Evolutionary conservation across 2,329 filamentous ascomycete species (phyloP).

Genomic region (Trichoderma sp.): DNA sequence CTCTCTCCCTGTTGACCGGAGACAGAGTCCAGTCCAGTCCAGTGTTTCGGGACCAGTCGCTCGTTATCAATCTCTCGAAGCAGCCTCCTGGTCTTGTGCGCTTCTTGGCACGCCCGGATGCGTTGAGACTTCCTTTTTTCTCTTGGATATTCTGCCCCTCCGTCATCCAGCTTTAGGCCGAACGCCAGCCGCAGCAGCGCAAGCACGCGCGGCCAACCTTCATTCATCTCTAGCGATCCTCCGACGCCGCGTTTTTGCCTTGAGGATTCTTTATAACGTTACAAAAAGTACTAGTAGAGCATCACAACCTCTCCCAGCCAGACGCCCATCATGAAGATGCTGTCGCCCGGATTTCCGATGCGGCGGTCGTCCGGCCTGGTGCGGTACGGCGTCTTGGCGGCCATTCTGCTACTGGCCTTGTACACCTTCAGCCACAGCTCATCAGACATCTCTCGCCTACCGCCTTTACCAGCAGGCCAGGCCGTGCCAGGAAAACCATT

Average conservation of each 20-base stretch:
- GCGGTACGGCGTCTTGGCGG: slow-evolving; percentile 40
- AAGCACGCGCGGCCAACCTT: slow-evolving; percentile 10
- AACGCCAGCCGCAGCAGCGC: neutral
- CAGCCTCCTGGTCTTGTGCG: neutral
- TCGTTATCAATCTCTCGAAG: slow-evolving; percentile 3
- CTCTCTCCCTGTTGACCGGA: neutral
- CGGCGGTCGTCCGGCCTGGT: slow-evolving; percentile 42
- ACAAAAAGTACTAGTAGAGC: neutral
- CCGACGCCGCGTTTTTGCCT: neutral
- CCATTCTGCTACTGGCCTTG: slow-evolving; percentile 34
- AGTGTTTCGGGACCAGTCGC: neutral
- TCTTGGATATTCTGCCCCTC: slow-evolving; percentile 17
- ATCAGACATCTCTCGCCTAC: slow-evolving; percentile 18
- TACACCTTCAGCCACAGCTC: slow-evolving; percentile 30
- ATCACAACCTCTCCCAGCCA: neutral
- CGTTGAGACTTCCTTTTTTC: neutral
- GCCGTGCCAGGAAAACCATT: neutral
- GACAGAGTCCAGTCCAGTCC: neutral
- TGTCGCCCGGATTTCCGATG: slow-evolving; percentile 41
- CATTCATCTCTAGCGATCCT: slow-evolving; percentile 1
- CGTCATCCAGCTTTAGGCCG: neutral
- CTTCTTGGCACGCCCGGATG: slow-evolving; percentile 9
- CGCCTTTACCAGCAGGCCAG: neutral
- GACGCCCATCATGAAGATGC: slow-evolving; percentile 30
- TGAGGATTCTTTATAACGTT: neutral